Evolutionary conservation across 148 eudicot species (phyloP), one percentile per base, ranked within the genome.

Genomic region (Nyssa sinensis): DNA sequence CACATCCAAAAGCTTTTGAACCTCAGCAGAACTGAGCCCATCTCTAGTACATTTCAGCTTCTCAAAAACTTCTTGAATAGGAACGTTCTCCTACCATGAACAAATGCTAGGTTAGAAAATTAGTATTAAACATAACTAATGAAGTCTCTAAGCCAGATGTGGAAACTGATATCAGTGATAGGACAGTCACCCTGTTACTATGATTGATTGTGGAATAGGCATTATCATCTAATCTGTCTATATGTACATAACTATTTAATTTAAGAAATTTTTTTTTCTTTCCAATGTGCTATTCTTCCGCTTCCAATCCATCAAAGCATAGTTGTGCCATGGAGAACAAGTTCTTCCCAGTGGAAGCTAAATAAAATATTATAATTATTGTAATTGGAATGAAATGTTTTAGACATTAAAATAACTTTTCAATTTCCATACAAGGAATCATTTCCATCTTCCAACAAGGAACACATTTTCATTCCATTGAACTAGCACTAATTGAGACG

Each of bases 41-140:
- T 83, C 75, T 66, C 57, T 74, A 1, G 88, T 80, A 53, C 92
- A 90, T 84, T 79, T 74, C 27, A 90, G 75, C 47, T 71, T 37
- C 28, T 78, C 83, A 71, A 90, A 85, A 64, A 88, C 88, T 81
- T 88, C 90, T 65, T 86, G 88, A 4, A 88, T 66, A 0, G 91
- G 90, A 78, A 88, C 75, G 75, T 84, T 84, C 74, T 88, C 91
- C 94, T 90, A 77, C 84, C 77, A 51, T 19, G 67, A 53, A 17
- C 4, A 44, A 44, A 44, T 44, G 51, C 0, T 44, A 44, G 51
- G 51, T 13, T 44, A 44, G 51, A 14, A 44, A 44, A 44, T 44
- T 39, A 44, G 51, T 44, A 44, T 19, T 44, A 44, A 19, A 44
- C 2, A 44, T 44, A 12, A 6, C 51, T n/a, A 44, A 44, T 61